phyloP scores from a whole-genome alignment of 2,329 filamentous ascomycete genomes.

The Stachybotrys chlorohalonatus region DNA sequence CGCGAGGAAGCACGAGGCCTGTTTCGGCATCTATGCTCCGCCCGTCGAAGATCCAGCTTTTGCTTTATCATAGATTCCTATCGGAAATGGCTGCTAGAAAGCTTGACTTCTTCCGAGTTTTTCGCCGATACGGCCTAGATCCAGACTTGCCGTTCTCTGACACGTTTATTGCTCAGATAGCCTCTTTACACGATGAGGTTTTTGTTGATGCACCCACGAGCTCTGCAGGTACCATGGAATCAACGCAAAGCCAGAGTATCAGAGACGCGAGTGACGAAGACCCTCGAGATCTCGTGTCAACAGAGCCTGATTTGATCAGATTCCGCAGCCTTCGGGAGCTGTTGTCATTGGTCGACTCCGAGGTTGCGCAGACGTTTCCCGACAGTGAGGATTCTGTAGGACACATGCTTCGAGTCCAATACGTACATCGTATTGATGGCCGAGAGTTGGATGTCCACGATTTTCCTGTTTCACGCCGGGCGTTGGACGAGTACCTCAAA shows the following conservation, averaged over 20 bases:
- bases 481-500: constrained; percentile 56
- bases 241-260: background rate
- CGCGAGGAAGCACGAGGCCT: constrained; percentile 58
- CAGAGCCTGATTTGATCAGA: constrained; percentile 26
- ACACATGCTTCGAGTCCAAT: constrained; percentile 43
- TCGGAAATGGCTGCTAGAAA: constrained; percentile 62
- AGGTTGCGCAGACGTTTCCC: constrained; percentile 44
- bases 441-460: constrained; percentile 45
- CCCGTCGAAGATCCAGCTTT: constrained; percentile 77
- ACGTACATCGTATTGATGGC: constrained; percentile 43
- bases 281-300: constrained; percentile 7
- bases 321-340: constrained; percentile 41
- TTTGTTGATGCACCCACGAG: constrained; percentile 43
- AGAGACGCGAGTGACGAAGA: background rate
- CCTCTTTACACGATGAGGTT: constrained; percentile 55
- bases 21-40: constrained; percentile 57
- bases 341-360: constrained; percentile 32
- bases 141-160: constrained; percentile 63
- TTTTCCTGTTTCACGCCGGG: constrained; percentile 56
- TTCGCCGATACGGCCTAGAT: constrained; percentile 63
- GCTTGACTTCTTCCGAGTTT: constrained; percentile 60
- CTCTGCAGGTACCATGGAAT: constrained; percentile 7
- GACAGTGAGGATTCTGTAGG: constrained; percentile 37
- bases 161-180: constrained; percentile 67
- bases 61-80: constrained; percentile 83